These are phyloP conservation scores for Nothomitra cinnamomea DNA, from an alignment of 2,329 filamentous ascomycete species.

Conservation along the genomic window DNA sequence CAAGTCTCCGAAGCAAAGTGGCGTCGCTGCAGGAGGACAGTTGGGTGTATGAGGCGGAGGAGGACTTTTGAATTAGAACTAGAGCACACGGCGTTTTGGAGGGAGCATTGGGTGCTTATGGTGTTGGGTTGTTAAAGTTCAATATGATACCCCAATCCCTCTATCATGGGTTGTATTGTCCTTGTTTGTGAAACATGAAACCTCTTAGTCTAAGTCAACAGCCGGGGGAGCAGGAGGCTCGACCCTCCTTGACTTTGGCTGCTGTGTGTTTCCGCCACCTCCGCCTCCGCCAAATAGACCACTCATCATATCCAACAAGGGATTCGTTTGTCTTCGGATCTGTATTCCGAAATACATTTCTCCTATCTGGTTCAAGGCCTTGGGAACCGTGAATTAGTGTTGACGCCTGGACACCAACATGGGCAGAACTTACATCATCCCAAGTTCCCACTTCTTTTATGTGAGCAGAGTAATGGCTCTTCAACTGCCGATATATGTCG, in stretches of 20 bases:
- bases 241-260: constrained; percentile 21
- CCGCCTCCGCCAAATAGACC: constrained; percentile 72
- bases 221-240: constrained; percentile 31
- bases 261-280: constrained; percentile 28
- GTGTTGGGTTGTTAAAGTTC: background rate
- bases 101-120: background rate
- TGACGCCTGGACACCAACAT: background rate
- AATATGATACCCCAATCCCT: constrained; percentile 5
- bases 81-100: constrained; percentile 11
- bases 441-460: constrained; percentile 63
- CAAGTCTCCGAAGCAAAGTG: constrained; percentile 56
- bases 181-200: background rate
- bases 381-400: background rate
- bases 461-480: constrained; percentile 62
- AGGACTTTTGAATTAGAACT: constrained; percentile 20
- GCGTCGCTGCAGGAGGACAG: constrained; percentile 62
- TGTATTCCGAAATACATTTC: constrained; percentile 95
- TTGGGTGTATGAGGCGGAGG: constrained; percentile 77
- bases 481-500: constrained; percentile 67
- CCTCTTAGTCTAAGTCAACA: constrained; percentile 15
- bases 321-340: constrained; percentile 78
- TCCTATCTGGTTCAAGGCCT: constrained; percentile 64
- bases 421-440: constrained; percentile 37
- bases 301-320: constrained; percentile 95
- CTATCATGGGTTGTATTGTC: background rate